A percentile compares a stretch with the other conserved stretches of the same genome.
Evolutionary conservation across 768 basidiomycete genomes (phyloP).

Genomic region (Trametes gibbosa): DNA sequence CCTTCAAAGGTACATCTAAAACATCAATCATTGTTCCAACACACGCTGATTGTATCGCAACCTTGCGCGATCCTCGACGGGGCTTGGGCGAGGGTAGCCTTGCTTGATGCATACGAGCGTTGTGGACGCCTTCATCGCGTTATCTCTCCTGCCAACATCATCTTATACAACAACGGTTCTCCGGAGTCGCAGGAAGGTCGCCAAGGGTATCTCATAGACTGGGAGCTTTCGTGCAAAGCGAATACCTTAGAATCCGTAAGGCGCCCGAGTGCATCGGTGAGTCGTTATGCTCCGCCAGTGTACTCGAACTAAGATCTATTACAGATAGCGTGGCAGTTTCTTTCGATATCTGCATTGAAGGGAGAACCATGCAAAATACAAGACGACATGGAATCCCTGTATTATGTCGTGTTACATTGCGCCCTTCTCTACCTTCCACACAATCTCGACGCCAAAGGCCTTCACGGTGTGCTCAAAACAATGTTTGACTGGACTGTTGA

Average conservation of each 20-base stretch:
- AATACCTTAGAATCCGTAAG: background rate
- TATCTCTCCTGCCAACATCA: conserved; percentile 7
- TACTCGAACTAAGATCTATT: no score
- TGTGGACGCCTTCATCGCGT: background rate
- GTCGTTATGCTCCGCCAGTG: background rate
- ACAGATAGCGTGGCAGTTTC: background rate
- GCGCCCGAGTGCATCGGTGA: background rate
- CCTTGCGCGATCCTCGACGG: background rate
- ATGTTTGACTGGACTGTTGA: background rate
- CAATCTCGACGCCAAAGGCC: background rate
- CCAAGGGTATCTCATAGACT: conserved; percentile 7
- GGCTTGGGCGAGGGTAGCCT: no score
- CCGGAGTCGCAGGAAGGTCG: background rate
- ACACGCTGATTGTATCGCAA: background rate
- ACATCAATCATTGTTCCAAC: background rate
- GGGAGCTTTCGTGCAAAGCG: background rate
- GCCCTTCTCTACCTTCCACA: background rate
- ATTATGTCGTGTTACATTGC: conserved; percentile 13
- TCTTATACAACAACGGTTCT: background rate
- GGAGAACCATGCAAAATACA: background rate
- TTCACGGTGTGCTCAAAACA: background rate
- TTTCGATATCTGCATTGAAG: background rate
- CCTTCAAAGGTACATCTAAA: background rate
- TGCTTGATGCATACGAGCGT: background rate
- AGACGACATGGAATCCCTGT: conserved; percentile 12